Evolutionary conservation across 1,139 yeast genomes (phyloP), one percentile per base, ranked within the genome.

Genomic region (Protomyces lactucae-debilis): DNA sequence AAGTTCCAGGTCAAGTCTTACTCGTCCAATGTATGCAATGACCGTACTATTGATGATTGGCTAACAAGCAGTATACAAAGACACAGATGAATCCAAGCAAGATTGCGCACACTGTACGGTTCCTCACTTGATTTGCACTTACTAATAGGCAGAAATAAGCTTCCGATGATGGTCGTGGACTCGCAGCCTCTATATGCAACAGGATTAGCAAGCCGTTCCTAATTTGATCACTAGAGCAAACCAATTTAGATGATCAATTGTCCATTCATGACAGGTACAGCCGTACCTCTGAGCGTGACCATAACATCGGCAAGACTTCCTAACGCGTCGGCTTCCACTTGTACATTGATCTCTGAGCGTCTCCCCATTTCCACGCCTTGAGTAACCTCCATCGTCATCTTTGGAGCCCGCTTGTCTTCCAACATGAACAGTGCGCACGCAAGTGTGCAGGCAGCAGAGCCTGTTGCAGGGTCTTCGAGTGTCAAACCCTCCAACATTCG

Each of bases 1-100:
- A 85, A 82, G 68, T 87, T 88, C 78, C 82, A 85, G 74, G 83
- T 82, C 80, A 89, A 89, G 80, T 87, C 85, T 64, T 88, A 88
- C 73, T 81, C 92, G 51, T 77, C 79, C 67, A 88, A 88, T 80
- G n/a, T 14, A 28, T 14, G 39, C n/a, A 4, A 21, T 9, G n/a
- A 46, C 8, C 52, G 14, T 12, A 9, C n/a, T 16, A 46, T 8
- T 21, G 32, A 46, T 46, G 25, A 3, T n/a, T 16, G 16, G 39
- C 54, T 51, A 16, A 28, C 6, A 23, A 51, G 25, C 9, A 35
- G 36, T 60, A 53, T 18, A 60, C 60, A 18, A 51, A 40, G 25
- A 59, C 63, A 28, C 63, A 59, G 37, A 59, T 59, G 63, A 59
- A 59, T 14, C 63, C 63, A 16, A 25, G 36, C 32, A 59, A 59